Conservation (phyloP, 768 basidiomycete species). For the Lyophyllum semitale region DNA sequence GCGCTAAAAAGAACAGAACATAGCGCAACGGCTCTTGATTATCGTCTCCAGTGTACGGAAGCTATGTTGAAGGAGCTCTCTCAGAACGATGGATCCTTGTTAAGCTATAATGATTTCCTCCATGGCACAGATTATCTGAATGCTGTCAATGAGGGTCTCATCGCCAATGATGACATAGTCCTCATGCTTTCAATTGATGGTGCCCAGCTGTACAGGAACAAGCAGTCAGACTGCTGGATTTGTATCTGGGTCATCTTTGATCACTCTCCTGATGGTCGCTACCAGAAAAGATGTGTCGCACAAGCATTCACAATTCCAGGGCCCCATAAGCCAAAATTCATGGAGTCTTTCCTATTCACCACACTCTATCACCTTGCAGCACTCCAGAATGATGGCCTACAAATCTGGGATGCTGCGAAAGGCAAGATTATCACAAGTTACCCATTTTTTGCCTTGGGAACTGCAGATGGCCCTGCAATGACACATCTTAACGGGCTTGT, state of each 20-base stretch:
- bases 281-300: slow-evolving; percentile 30
- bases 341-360: slow-evolving; percentile 35
- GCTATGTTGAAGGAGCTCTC: background rate
- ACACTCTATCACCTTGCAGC: slow-evolving; percentile 24
- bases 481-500: slow-evolving; percentile 27
- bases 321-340: slow-evolving; percentile 35
- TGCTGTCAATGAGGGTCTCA: slow-evolving; percentile 15
- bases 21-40: slow-evolving; percentile 26
- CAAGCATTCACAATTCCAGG: slow-evolving; percentile 36
- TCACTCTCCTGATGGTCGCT: slow-evolving; percentile 25
- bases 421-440: slow-evolving; percentile 3
- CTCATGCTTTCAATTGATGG: slow-evolving; percentile 40
- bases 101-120: slow-evolving; percentile 31
- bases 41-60: slow-evolving; percentile 22
- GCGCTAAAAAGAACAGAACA: slow-evolving; percentile 24
- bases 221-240: slow-evolving; percentile 45
- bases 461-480: slow-evolving; percentile 25
- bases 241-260: slow-evolving; percentile 38
- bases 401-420: slow-evolving; percentile 20
- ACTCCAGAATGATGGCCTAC: slow-evolving; percentile 19
- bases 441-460: slow-evolving; percentile 16
- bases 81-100: slow-evolving; percentile 15
- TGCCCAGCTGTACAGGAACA: slow-evolving; percentile 42
- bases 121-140: slow-evolving; percentile 30
- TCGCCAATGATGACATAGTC: slow-evolving; percentile 32